A percentile compares a stretch with the other conserved stretches of the same genome.
These are phyloP conservation scores for Hylodesmum podocarpum DNA, from an alignment of 306 rosid species.

Conservation along the genomic window DNA sequence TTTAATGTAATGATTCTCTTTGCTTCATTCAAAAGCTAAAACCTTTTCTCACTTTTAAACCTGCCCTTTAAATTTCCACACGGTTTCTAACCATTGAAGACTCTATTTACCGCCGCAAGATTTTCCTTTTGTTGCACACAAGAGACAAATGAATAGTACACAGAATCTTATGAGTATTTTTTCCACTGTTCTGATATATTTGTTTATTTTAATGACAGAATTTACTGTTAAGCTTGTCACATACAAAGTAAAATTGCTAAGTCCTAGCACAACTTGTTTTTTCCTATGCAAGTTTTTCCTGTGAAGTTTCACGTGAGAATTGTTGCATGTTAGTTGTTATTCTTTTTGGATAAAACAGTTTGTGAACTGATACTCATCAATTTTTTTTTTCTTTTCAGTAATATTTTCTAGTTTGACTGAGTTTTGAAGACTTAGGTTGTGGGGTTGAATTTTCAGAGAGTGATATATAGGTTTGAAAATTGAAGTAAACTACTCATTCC, in stretches of 20 bases:
- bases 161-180: slow-evolving; percentile 46
- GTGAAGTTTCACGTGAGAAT: slow-evolving; percentile 22
- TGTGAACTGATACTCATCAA: background rate
- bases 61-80: slow-evolving; percentile 28
- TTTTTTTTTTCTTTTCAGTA: background rate
- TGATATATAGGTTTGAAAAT: background rate
- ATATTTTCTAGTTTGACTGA: slow-evolving; percentile 24
- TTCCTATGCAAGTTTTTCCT: background rate
- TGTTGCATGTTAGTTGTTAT: slow-evolving; percentile 27
- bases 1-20: slow-evolving; percentile 29
- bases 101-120: slow-evolving; percentile 36
- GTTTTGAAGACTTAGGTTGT: slow-evolving; percentile 23
- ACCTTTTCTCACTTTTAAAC: slow-evolving; percentile 28
- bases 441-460: slow-evolving; percentile 34
- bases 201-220: background rate
- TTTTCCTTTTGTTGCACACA: slow-evolving; percentile 33
- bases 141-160: slow-evolving; percentile 52
- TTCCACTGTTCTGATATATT: slow-evolving; percentile 12
- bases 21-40: slow-evolving; percentile 39
- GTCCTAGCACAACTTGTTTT: background rate
- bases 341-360: slow-evolving; percentile 30
- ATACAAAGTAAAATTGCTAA: slow-evolving; percentile 6
- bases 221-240: background rate
- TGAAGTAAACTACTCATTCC: slow-evolving; percentile 9
- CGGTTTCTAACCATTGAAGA: slow-evolving; percentile 34